phyloP scores from a whole-genome alignment of 805 yeast genomes.

The Zygosaccharomyces pseudorouxii region DNA sequence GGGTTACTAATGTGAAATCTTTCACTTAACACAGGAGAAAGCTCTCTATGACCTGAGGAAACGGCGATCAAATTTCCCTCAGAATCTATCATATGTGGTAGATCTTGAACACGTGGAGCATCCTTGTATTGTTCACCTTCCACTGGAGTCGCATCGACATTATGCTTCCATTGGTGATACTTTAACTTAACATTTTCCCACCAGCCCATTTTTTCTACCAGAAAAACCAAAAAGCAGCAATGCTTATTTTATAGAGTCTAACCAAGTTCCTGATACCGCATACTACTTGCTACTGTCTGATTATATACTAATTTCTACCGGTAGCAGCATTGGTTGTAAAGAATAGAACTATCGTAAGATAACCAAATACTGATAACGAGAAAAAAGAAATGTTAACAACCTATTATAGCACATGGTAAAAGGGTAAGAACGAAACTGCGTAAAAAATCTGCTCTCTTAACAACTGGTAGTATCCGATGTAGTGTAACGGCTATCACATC shows the following conservation, averaged over 20 bases:
- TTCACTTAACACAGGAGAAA: constrained; percentile 25
- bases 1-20: constrained; percentile 18
- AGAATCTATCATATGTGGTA: constrained; percentile 27
- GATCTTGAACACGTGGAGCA: constrained; percentile 23
- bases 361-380: too few relatives aligned
- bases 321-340: too few relatives aligned
- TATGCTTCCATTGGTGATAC: constrained; percentile 20
- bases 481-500: constrained; percentile 28
- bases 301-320: not conserved
- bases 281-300: not conserved
- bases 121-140: constrained; percentile 24
- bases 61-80: constrained; percentile 26
- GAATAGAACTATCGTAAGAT: too few relatives aligned
- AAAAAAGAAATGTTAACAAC: too few relatives aligned
- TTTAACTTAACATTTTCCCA: constrained; percentile 18
- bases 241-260: too few relatives aligned
- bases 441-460: too few relatives aligned
- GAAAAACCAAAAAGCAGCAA: not conserved
- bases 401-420: too few relatives aligned
- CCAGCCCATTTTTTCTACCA: constrained; percentile 8
- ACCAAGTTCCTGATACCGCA: not conserved
- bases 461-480: constrained; percentile 15
- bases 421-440: too few relatives aligned
- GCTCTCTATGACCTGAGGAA: constrained; percentile 27
- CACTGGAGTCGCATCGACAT: constrained; percentile 22